A percentile compares a stretch with the other conserved stretches of the same genome.
These are phyloP conservation scores for Auxenochlorella protothecoides DNA, from an alignment of 139 green algal species.

Conservation along the genomic window DNA sequence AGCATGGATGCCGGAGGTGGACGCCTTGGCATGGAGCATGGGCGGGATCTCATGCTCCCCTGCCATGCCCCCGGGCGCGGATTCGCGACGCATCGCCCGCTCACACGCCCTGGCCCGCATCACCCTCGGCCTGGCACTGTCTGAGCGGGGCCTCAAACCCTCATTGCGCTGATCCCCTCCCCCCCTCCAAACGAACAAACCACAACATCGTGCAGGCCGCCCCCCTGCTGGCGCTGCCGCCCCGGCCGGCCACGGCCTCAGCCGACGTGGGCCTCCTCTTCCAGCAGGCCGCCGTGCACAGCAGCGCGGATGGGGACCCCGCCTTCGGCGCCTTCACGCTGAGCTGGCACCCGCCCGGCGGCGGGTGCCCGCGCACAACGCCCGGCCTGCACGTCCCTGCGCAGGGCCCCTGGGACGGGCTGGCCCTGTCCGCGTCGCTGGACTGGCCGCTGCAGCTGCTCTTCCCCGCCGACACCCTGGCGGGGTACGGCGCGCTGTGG, in stretches of 20 bases:
- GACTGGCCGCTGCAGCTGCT: conserved; percentile 80
- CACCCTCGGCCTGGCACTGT: too few species aligned
- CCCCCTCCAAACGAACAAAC: not conserved
- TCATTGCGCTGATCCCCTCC: not conserved
- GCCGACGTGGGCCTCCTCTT: conserved; percentile 48
- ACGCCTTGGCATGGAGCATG: too few species aligned
- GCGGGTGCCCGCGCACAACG: not conserved
- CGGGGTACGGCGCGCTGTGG: conserved; percentile 66
- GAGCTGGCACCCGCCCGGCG: conserved; percentile 15
- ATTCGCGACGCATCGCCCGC: too few species aligned
- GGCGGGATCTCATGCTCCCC: too few species aligned
- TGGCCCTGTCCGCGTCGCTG: conserved; percentile 53
- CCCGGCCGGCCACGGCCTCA: conserved; percentile 42
- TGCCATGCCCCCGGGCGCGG: too few species aligned
- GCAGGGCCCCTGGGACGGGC: conserved; percentile 65
- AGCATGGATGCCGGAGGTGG: too few species aligned
- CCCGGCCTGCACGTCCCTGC: conserved; percentile 28
- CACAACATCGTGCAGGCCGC: conserved; percentile 7
- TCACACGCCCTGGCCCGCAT: too few species aligned
- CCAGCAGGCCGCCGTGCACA: conserved; percentile 42
- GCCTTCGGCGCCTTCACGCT: conserved; percentile 33
- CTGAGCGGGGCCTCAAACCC: too few species aligned
- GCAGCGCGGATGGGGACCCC: conserved; percentile 37
- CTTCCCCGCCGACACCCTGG: conserved; percentile 41
- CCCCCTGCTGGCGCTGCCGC: conserved; percentile 47